Percentiles rank a stretch among this genome's conserved stretches.
phyloP scores from a whole-genome alignment of 148 eudicot genomes.

The Cornus suecica region DNA sequence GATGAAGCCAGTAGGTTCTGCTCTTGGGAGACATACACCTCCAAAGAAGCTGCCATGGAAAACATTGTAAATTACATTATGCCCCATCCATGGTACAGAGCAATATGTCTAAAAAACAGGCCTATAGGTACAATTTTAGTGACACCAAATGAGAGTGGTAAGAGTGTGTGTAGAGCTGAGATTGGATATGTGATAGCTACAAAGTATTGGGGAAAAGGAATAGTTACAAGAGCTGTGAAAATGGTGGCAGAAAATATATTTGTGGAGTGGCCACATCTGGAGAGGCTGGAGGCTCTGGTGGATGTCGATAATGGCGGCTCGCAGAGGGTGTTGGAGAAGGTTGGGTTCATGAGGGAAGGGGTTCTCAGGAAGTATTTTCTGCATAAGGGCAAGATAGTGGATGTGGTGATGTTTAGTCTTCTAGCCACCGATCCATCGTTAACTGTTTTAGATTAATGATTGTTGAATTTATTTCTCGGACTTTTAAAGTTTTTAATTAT shows the following conservation, averaged over 20 bases:
- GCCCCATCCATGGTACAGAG: constrained; percentile 40
- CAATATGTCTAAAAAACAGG: constrained; percentile 37
- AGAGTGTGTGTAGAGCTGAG: constrained; percentile 34
- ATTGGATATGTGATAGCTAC: constrained; percentile 44
- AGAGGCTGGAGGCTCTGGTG: constrained; percentile 48
- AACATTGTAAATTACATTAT: constrained; percentile 13
- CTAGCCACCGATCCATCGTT: too few species aligned
- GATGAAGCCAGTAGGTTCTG: constrained; percentile 23
- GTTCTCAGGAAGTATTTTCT: too few species aligned
- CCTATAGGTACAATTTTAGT: constrained; percentile 39
- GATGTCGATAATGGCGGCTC: constrained; percentile 51
- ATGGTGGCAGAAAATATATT: constrained; percentile 30
- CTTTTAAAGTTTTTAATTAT: too few species aligned
- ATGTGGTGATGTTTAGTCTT: too few species aligned
- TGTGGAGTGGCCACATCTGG: constrained; percentile 45
- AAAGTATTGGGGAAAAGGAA: constrained; percentile 54
- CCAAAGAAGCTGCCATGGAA: constrained; percentile 33
- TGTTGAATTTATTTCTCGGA: too few species aligned
- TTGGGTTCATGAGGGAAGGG: constrained; percentile 46
- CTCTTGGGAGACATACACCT: constrained; percentile 27
- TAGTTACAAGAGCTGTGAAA: constrained; percentile 42
- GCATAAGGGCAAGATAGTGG: too few species aligned
- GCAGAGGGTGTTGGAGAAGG: constrained; percentile 52
- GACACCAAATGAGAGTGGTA: constrained; percentile 15
- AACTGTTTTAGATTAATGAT: too few species aligned